Base-by-base conservation (phyloP, 208 protist genomes). In the Trypanosoma melophagium region DNA sequence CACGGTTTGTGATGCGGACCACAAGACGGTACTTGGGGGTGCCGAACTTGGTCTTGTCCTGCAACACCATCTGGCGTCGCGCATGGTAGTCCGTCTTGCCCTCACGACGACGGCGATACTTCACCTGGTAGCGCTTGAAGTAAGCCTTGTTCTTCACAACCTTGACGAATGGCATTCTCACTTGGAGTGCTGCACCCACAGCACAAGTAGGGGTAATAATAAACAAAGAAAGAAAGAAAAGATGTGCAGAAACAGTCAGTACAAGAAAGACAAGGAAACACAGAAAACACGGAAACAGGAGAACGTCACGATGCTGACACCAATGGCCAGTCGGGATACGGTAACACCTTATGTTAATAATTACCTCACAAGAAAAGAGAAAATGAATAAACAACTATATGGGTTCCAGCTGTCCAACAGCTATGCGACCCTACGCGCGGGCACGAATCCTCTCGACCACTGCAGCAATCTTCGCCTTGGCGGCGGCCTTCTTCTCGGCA, bases 11-110 rank as follows among this genome's bases (percentile, higher is more conserved):
- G 67, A 98, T 81, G 87, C 98, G 97, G 51, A 99, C 97, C 57
- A 99, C 95, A 22, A 99, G 82, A 71, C 98, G 89, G 97, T 99
- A 99, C 89, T 99, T 99, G 69, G 97, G 97, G 50, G 97, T 87
- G 69, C 96, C 96, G 83, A 98, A 99, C 87, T 99, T 99, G 86
- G 98, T 99, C 84, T 99, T 99, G 80, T 98, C 98, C 92, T 99
- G 98, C 52, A 90, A 78, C 76, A 99, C 93, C 40, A 99, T 90
- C 54, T 89, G 77, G 63, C 97, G 82, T 74, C 98, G 92, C 42
- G 95, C 95, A 60, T 94, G 87, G 92, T 99, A 99, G 85, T 99
- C 98, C 60, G 98, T 99, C 86, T 99, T 99, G 64, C 98, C 97
- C 84, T 99, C 98, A 74, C 98, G 92, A 71, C 98, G 84, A 45